A percentile compares a stretch with the other conserved stretches of the same genome.
Conservation (phyloP, 2,329 filamentous ascomycete species). For the Claviceps paspali region DNA sequence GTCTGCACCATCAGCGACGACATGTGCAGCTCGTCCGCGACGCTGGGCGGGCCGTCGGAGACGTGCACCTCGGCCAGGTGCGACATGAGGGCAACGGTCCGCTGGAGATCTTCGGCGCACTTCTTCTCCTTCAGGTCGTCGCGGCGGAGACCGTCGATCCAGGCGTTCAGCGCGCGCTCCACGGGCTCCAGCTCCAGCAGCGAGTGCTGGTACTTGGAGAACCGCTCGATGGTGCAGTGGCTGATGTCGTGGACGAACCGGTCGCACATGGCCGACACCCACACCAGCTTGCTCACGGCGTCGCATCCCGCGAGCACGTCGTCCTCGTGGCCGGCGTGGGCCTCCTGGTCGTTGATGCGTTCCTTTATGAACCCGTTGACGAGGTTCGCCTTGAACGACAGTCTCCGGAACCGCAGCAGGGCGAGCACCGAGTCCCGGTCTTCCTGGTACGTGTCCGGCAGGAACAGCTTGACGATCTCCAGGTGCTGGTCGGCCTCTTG, state of each 20-base stretch:
- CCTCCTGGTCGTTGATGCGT: slow-evolving; percentile 51
- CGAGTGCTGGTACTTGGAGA: slow-evolving; percentile 63
- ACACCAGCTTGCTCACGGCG: slow-evolving; percentile 70
- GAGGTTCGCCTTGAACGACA: slow-evolving; percentile 76
- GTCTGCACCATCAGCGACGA: slow-evolving; percentile 61
- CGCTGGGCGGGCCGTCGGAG: slow-evolving; percentile 50
- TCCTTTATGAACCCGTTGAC: slow-evolving; percentile 69
- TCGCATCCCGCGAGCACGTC: slow-evolving; percentile 69
- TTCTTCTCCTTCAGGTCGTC: slow-evolving; percentile 78
- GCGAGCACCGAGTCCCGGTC: slow-evolving; percentile 81
- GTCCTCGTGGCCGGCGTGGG: slow-evolving; percentile 55
- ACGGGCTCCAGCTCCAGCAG: slow-evolving; percentile 82
- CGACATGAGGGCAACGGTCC: slow-evolving; percentile 73
- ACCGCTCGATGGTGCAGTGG: slow-evolving; percentile 63
- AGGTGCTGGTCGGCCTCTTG: slow-evolving; percentile 82
- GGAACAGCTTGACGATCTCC: slow-evolving; percentile 73
- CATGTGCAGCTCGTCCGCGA: slow-evolving; percentile 70
- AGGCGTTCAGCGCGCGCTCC: slow-evolving; percentile 73
- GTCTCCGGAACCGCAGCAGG: slow-evolving; percentile 71
- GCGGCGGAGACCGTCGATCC: slow-evolving; percentile 69
- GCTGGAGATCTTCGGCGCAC: slow-evolving; percentile 66
- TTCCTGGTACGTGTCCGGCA: slow-evolving; percentile 67
- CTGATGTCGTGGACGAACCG: slow-evolving; percentile 71
- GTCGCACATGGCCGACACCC: slow-evolving; percentile 69
- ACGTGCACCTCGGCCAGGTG: slow-evolving; percentile 76